Evolutionary conservation across 2,329 filamentous ascomycete species (phyloP).

Genomic region (Moelleriella libera): DNA sequence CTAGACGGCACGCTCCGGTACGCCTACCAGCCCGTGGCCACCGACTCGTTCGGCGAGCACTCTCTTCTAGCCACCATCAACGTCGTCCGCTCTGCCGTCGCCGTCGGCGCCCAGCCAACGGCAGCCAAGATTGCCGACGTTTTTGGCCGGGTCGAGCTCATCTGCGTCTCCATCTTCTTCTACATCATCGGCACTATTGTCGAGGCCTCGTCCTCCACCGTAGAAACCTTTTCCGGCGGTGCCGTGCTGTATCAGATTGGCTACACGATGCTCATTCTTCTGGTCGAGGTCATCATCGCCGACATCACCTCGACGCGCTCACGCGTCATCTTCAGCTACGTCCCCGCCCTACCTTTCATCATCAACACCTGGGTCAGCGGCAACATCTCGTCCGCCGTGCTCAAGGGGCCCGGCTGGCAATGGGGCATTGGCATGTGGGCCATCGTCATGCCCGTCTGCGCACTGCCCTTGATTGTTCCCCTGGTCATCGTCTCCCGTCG

Average conservation of each 20-base stretch:
- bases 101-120: conserved; percentile 43
- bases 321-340: conserved; percentile 46
- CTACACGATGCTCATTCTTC: conserved; percentile 43
- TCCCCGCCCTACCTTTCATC: conserved; percentile 46
- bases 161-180: conserved; percentile 34
- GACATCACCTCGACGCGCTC: conserved; percentile 55
- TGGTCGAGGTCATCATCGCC: conserved; percentile 49
- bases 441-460: conserved; percentile 48
- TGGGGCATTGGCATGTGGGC: conserved; percentile 57
- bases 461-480: conserved; percentile 42
- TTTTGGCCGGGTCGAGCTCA: conserved; percentile 49
- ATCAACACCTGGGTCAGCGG: conserved; percentile 50
- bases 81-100: conserved; percentile 43
- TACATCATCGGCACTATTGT: conserved; percentile 39
- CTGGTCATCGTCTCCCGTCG: conserved; percentile 42
- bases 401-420: conserved; percentile 28
- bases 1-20: conserved; percentile 43
- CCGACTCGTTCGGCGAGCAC: conserved; percentile 32
- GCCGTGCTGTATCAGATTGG: conserved; percentile 54
- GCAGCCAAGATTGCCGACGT: conserved; percentile 52
- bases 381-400: conserved; percentile 38
- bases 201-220: conserved; percentile 42
- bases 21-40: conserved; percentile 41
- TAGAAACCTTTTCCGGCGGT: conserved; percentile 35
- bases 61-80: conserved; percentile 43